Conservation (phyloP, 1,284 basidiomycete genomes). For the Moesziomyces globuligerus region DNA sequence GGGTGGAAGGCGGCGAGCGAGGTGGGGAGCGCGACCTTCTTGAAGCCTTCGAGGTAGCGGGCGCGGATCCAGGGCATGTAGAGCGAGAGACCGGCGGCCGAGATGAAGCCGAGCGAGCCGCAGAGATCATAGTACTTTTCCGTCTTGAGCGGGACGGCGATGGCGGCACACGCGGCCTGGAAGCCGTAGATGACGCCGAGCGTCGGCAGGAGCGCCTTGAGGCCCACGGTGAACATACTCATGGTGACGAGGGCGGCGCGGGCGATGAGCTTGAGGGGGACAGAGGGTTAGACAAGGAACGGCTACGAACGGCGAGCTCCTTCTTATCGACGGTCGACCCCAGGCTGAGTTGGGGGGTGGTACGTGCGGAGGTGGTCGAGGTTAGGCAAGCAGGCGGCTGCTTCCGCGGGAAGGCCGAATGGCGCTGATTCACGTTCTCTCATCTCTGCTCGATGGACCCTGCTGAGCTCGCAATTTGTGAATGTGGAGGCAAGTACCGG, state of each 20-base stretch:
- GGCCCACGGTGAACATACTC: slow-evolving; percentile 49
- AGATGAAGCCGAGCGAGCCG: slow-evolving; percentile 77
- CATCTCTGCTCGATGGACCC: too few relatives aligned
- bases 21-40: slow-evolving; percentile 36
- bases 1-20: slow-evolving; percentile 71
- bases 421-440: slow-evolving; percentile 19
- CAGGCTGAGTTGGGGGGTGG: too few relatives aligned
- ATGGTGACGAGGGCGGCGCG: slow-evolving; percentile 7
- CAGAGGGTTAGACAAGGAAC: too few relatives aligned
- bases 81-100: slow-evolving; percentile 74
- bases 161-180: slow-evolving; percentile 48
- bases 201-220: slow-evolving; percentile 50
- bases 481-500: too few relatives aligned
- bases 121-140: slow-evolving; percentile 62
- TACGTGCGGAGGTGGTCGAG: background rate
- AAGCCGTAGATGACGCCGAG: slow-evolving; percentile 57
- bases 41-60: slow-evolving; percentile 43
- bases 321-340: too few relatives aligned
- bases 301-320: too few relatives aligned
- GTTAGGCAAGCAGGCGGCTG: slow-evolving; percentile 10
- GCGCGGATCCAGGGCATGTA: slow-evolving; percentile 69
- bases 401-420: slow-evolving; percentile 10
- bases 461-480: too few relatives aligned
- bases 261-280: too few relatives aligned
- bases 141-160: slow-evolving; percentile 52